These are phyloP conservation scores for Alliaria petiolata DNA, from an alignment of 345 rosid genomes.

Conservation along the genomic window DNA sequence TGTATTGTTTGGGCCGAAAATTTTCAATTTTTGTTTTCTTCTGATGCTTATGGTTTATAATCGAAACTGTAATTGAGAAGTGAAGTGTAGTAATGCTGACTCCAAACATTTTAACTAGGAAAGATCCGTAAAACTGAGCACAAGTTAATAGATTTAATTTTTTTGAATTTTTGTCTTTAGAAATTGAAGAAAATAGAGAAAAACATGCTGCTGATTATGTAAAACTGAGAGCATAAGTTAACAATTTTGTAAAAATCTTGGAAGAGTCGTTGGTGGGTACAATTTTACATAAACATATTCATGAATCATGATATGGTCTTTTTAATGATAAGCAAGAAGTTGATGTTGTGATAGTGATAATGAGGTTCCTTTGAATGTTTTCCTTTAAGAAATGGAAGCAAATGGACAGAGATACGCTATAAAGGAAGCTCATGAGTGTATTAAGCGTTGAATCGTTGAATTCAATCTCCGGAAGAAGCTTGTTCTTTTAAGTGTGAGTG, in stretches of 20 bases:
- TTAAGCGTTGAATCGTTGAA: constrained; percentile 59
- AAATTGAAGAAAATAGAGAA: constrained; percentile 44
- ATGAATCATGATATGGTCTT: not conserved
- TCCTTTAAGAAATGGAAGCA: constrained; percentile 57
- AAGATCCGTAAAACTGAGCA: no score
- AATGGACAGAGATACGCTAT: constrained; percentile 50
- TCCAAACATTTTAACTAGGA: no score
- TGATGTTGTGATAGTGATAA: not conserved
- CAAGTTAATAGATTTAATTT: no score
- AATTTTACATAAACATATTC: no score
- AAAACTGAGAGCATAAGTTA: no score
- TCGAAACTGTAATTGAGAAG: not conserved
- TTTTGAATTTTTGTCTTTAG: constrained; percentile 3
- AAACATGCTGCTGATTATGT: constrained; percentile 73
- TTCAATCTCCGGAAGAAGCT: constrained; percentile 52
- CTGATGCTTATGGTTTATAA: not conserved
- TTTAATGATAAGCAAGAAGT: not conserved
- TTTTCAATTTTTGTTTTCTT: not conserved
- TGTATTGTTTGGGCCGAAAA: not conserved
- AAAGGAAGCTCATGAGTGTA: constrained; percentile 64
- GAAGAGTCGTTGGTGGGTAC: no score
- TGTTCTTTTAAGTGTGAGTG: constrained; percentile 89
- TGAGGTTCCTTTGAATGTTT: not conserved
- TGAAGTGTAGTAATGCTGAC: no score
- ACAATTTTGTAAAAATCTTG: no score